These are phyloP conservation scores for Claviceps sp. DNA, from an alignment of 2,329 filamentous ascomycete species.

Conservation along the genomic window DNA sequence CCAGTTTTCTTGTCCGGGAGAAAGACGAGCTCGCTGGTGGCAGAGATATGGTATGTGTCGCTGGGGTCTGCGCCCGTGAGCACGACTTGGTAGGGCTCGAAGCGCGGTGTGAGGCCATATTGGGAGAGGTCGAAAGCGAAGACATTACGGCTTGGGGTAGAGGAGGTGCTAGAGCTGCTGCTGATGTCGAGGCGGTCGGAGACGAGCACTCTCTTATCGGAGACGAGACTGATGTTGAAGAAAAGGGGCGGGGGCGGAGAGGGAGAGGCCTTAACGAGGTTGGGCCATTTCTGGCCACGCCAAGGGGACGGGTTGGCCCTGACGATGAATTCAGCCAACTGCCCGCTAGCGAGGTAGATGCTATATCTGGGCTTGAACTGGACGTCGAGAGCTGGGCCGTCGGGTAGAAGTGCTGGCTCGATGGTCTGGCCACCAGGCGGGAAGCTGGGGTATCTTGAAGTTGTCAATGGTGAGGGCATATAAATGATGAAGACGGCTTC, in stretches of 20 bases:
- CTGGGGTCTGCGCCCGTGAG: conserved; percentile 20
- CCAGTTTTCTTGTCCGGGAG: conserved; percentile 29
- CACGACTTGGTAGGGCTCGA: conserved; percentile 25
- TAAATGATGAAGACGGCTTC: background rate
- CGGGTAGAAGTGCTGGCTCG: conserved; percentile 18
- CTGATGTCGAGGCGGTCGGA: conserved; percentile 20
- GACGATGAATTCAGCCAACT: conserved; percentile 28
- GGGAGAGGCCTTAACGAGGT: conserved; percentile 8
- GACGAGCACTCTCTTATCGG: conserved; percentile 18
- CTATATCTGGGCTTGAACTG: conserved; percentile 32
- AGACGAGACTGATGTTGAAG: conserved; percentile 24
- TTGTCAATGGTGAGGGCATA: background rate
- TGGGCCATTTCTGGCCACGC: conserved; percentile 24
- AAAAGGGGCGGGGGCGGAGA: conserved; percentile 13
- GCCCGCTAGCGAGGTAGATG: conserved; percentile 30
- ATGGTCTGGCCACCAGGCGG: conserved; percentile 30
- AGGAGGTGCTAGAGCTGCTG: conserved; percentile 1
- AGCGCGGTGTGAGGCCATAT: conserved; percentile 18
- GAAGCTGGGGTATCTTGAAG: conserved; percentile 23
- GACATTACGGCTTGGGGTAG: conserved; percentile 15
- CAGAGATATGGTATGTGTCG: conserved; percentile 21
- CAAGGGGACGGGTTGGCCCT: conserved; percentile 28
- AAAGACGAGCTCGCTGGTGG: conserved; percentile 24
- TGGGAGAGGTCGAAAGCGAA: conserved; percentile 23
- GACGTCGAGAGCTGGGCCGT: conserved; percentile 25